Conservation (phyloP, 1,139 yeast genomes). For the Groenewaldozyma auringiensis region DNA sequence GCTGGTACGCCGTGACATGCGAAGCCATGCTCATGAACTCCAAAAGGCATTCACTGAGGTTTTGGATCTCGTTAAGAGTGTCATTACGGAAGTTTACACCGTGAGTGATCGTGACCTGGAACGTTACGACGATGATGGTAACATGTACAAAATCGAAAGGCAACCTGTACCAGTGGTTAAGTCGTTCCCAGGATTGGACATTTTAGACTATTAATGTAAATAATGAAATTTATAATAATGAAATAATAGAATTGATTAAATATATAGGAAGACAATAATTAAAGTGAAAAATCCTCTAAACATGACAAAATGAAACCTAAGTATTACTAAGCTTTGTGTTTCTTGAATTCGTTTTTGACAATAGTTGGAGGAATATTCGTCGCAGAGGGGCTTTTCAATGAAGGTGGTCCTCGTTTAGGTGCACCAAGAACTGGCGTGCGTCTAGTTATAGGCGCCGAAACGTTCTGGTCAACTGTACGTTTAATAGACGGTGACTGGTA, state of each 20-base stretch:
- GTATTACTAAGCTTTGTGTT: not conserved
- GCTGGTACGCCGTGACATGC: conserved; percentile 60
- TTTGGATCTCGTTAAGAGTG: conserved; percentile 44
- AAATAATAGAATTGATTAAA: not conserved
- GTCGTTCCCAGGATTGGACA: conserved; percentile 14
- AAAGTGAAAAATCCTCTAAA: no score
- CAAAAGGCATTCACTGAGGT: conserved; percentile 63
- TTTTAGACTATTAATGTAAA: conserved; percentile 12
- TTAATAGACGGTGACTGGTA: conserved; percentile 44
- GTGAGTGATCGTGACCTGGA: conserved; percentile 81
- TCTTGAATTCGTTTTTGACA: conserved; percentile 3
- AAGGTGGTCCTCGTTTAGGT: conserved; percentile 2
- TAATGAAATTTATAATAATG: not conserved
- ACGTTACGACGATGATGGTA: conserved; percentile 83
- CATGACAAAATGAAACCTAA: no score
- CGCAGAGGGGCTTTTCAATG: conserved; percentile 1
- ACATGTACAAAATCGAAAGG: conserved; percentile 42
- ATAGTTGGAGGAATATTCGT: not conserved
- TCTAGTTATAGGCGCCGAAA: conserved; percentile 42
- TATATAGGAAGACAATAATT: not conserved
- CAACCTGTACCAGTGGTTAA: conserved; percentile 20
- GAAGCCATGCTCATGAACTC: conserved; percentile 75
- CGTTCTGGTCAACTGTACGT: conserved; percentile 45
- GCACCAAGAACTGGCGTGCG: conserved; percentile 5
- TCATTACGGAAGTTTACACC: conserved; percentile 65